phyloP scores from a whole-genome alignment of 768 basidiomycete genomes.

The Daedaleopsis nitida region DNA sequence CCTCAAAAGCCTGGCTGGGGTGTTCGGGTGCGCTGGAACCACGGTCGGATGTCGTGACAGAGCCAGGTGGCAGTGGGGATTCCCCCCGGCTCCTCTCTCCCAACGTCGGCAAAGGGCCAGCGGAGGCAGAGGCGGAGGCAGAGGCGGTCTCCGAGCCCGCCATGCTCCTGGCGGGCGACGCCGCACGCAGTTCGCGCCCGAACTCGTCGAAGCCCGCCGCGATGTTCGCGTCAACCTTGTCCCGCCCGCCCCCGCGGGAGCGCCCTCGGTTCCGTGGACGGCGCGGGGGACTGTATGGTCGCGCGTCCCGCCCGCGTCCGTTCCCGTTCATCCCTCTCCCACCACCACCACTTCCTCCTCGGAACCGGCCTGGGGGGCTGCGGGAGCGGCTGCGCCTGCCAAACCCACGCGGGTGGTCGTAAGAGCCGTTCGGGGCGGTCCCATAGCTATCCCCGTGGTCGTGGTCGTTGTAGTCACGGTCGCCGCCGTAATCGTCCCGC shows the following conservation, averaged over 20 bases:
- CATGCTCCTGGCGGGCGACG: constrained; percentile 44
- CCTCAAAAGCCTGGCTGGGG: background rate
- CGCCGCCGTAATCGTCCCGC: constrained; percentile 57
- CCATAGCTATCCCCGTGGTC: constrained; percentile 51
- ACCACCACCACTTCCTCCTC: constrained; percentile 4
- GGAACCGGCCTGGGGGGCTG: constrained; percentile 68
- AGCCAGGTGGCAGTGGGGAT: constrained; percentile 13
- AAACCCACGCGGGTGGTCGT: constrained; percentile 28
- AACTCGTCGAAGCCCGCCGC: constrained; percentile 77
- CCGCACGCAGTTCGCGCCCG: constrained; percentile 70
- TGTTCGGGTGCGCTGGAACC: constrained; percentile 14
- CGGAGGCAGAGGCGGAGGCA: constrained; percentile 5
- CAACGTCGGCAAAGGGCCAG: background rate
- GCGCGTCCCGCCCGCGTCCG: constrained; percentile 40
- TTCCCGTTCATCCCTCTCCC: constrained; percentile 26
- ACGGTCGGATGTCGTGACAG: constrained; percentile 13
- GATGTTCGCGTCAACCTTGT: constrained; percentile 25
- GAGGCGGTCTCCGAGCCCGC: constrained; percentile 7
- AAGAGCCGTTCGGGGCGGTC: constrained; percentile 28
- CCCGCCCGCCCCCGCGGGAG: constrained; percentile 1
- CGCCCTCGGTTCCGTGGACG: constrained; percentile 34
- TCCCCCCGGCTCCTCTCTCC: constrained; percentile 5
- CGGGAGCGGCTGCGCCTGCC: constrained; percentile 65
- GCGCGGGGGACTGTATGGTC: constrained; percentile 60
- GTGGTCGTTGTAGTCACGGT: constrained; percentile 24